phyloP scores from a whole-genome alignment of 495 filamentous ascomycete species.

The Hyaloscypha finlandica region DNA sequence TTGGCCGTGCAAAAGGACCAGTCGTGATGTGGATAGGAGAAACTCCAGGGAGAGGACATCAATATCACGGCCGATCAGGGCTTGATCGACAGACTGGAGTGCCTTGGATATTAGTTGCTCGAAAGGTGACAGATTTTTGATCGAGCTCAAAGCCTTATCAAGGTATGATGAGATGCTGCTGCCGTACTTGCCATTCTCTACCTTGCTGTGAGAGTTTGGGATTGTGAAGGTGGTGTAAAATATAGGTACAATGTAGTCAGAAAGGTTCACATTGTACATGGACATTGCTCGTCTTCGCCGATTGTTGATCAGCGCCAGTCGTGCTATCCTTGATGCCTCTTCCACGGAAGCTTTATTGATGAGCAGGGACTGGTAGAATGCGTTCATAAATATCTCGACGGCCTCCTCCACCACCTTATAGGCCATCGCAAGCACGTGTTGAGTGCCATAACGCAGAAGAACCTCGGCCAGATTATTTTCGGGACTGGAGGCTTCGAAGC shows the following conservation, averaged over 20 bases:
- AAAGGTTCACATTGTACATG: conserved; percentile 2
- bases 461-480: conserved; percentile 1
- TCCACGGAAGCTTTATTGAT: not conserved
- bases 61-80: too few relatives aligned
- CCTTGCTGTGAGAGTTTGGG: too few relatives aligned
- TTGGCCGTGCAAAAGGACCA: too few relatives aligned
- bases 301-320: conserved; percentile 1
- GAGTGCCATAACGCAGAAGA: not conserved
- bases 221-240: not conserved
- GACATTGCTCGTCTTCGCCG: not conserved
- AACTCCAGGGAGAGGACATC: too few relatives aligned
- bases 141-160: not conserved
- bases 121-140: not conserved
- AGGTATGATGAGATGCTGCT: too few relatives aligned
- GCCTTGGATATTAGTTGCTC: not conserved
- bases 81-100: too few relatives aligned
- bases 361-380: conserved; percentile 2
- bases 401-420: conserved; percentile 5
- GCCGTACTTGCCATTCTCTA: too few relatives aligned
- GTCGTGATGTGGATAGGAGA: too few relatives aligned
- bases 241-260: not conserved
- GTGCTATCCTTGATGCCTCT: not conserved
- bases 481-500: not conserved
- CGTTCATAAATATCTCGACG: conserved; percentile 3
- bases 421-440: conserved; percentile 1